Evolutionary conservation across 768 basidiomycete genomes (phyloP).

Genomic region (Tulasnella sp.): DNA sequence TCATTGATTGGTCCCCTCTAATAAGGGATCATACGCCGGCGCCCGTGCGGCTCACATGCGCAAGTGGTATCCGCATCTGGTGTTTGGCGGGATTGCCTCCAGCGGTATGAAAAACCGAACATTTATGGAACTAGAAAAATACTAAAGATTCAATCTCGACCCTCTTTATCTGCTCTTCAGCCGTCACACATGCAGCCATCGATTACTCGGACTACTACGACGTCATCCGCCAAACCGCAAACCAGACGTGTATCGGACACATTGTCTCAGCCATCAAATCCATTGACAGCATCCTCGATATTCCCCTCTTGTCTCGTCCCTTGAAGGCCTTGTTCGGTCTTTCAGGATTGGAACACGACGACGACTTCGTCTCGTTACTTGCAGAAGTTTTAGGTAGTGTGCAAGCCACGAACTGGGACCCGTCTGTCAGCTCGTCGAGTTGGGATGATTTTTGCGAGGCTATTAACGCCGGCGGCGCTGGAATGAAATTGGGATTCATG

Average conservation of each 20-base stretch:
- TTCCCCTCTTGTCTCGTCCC: slow-evolving; percentile 35
- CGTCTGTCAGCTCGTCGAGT: slow-evolving; percentile 40
- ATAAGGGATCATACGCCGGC: slow-evolving; percentile 80
- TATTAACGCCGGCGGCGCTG: slow-evolving; percentile 34
- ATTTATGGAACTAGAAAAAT: background rate
- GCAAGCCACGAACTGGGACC: slow-evolving; percentile 87
- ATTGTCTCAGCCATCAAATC: slow-evolving; percentile 46
- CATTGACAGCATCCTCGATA: slow-evolving; percentile 52
- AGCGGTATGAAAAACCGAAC: slow-evolving; percentile 42
- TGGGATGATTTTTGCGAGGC: slow-evolving; percentile 40
- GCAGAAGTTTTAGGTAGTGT: slow-evolving; percentile 58
- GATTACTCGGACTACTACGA: slow-evolving; percentile 48
- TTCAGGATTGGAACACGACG: slow-evolving; percentile 51
- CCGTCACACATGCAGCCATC: slow-evolving; percentile 77
- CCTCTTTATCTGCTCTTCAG: slow-evolving; percentile 24
- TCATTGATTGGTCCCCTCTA: background rate
- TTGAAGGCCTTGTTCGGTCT: slow-evolving; percentile 76
- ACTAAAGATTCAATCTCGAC: background rate
- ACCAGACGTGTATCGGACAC: slow-evolving; percentile 39
- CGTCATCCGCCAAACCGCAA: slow-evolving; percentile 13
- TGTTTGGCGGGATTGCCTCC: slow-evolving; percentile 81
- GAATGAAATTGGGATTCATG: slow-evolving; percentile 38
- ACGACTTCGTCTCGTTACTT: slow-evolving; percentile 66
- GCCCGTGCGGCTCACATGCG: slow-evolving; percentile 89
- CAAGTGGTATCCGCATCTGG: slow-evolving; percentile 76